Evolutionary conservation across 108 stramenopile species (phyloP).

Genomic region (Cyclostephanos tholiformis): DNA sequence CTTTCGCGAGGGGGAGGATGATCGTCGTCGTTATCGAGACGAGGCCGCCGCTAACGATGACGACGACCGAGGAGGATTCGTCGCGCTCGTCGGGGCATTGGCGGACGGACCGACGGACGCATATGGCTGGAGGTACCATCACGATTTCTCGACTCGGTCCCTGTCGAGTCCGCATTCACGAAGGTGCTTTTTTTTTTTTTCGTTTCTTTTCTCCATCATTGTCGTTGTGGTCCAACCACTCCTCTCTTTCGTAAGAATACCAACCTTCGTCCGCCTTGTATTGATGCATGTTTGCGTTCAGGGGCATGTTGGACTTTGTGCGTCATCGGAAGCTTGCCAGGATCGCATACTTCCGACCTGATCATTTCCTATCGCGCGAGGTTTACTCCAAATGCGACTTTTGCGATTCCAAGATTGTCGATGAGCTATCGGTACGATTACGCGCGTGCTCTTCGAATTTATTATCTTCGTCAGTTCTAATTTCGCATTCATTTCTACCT

Average conservation of each 20-base stretch:
- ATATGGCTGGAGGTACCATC: conserved; percentile 61
- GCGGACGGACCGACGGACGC: too few relatives aligned
- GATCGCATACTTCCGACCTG: conserved; percentile 54
- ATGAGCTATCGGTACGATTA: conserved; percentile 35
- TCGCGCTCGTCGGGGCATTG: too few relatives aligned
- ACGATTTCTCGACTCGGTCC: conserved; percentile 51
- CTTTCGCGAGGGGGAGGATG: conserved; percentile 33
- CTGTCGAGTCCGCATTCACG: conserved; percentile 47
- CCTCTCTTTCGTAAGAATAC: too few relatives aligned
- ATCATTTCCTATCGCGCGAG: conserved; percentile 52
- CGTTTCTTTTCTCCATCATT: neutral
- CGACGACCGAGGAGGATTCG: conserved; percentile 9
- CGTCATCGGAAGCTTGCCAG: conserved; percentile 58
- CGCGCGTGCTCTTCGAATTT: neutral
- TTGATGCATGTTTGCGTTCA: too few relatives aligned
- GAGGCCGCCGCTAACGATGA: conserved; percentile 14
- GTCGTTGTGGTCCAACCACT: too few relatives aligned
- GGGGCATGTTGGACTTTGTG: conserved; percentile 57
- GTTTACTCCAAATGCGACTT: conserved; percentile 55
- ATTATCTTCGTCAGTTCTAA: neutral
- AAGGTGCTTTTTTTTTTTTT: neutral
- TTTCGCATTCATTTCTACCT: neutral
- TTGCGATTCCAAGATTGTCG: conserved; percentile 61
- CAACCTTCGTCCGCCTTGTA: too few relatives aligned
- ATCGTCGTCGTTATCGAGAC: neutral